Evolutionary conservation across 164 flowering plant species (phyloP).

Genomic region (Magnolia changhungtana): DNA sequence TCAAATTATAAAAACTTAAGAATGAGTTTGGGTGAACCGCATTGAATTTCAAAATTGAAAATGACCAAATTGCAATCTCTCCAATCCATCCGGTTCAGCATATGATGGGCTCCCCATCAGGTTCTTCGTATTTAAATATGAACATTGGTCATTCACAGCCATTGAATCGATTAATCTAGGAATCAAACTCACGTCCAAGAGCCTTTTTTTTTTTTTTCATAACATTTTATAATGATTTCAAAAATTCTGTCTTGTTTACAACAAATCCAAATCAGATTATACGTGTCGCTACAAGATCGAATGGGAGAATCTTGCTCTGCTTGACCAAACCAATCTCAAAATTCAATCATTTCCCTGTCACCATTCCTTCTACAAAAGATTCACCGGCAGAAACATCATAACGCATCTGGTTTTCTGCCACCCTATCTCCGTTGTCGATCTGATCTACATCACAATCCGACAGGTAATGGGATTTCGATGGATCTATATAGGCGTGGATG

Average conservation of each 20-base stretch:
- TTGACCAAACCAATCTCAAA: neutral
- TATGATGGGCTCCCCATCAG: neutral
- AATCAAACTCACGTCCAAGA: constrained; percentile 41
- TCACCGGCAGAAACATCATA: constrained; percentile 25
- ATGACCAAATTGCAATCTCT: too few species aligned
- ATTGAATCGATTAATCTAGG: constrained; percentile 44
- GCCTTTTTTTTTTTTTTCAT: constrained; percentile 12
- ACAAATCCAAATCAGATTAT: constrained; percentile 11
- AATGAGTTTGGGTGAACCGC: too few species aligned
- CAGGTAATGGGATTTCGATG: constrained; percentile 28
- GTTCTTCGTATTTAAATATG: constrained; percentile 15
- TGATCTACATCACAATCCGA: constrained; percentile 25
- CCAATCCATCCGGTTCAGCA: too few species aligned
- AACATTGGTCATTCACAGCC: constrained; percentile 15
- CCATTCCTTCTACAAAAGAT: constrained; percentile 8
- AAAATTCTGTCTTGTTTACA: constrained; percentile 23
- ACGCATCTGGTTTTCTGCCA: constrained; percentile 23
- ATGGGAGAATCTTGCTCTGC: constrained; percentile 9
- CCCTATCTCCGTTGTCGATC: constrained; percentile 13
- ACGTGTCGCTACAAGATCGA: constrained; percentile 16
- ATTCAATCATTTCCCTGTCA: constrained; percentile 10
- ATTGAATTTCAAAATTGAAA: too few species aligned
- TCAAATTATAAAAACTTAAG: too few species aligned
- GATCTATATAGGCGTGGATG: constrained; percentile 15
- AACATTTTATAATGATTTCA: constrained; percentile 28